Evolutionary conservation across 306 rosid genomes (phyloP), one percentile per base, ranked within the genome.

Genomic region (Casuarina equisetifolia): DNA sequence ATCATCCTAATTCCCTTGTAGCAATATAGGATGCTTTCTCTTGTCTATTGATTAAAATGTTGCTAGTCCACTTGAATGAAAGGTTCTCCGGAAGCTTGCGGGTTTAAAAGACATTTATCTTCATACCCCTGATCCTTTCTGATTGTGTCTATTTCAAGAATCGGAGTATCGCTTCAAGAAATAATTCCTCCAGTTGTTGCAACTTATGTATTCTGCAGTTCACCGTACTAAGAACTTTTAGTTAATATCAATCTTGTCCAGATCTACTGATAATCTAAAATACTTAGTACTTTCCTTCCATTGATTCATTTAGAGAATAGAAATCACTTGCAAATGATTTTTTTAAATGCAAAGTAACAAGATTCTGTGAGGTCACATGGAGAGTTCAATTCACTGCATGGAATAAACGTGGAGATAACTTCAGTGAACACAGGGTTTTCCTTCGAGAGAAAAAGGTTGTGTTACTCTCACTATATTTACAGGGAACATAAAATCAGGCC

Each of bases 401-500:
- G 44, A 6, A 35, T 35, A 62, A 35, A 19, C 19, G 0, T 1
- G 9, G 69, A 25, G 32, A 38, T 35, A 62, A 62, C 69, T 17
- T 1, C 43, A 35, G 44, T 62, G 69, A 62, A 62, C 9, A 36
- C 15, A 61, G 2, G 42, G 68, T 4, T 61, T 35, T 35, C 43
- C 68, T 19, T 4, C n/a, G 32, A 35, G 68, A 2, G 35, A 9
- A 61, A 25, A 35, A 61, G 12, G 40, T 10, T 32, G 9, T 61
- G 43, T 6, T 6, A 35, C 40, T 36, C 36, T 17, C 74, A 74
- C 55, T 73, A 74, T 75, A 48, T 46, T 39, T 58, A 25, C 55
- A 51, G 83, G 68, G 48, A 25, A 68, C 71, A 84, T 72, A 49
- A 59, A 70, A 71, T 9, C 6, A 32, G 20, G 71, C 36, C 48